Conservation (phyloP, 192 early-diverging fungal species). For the Coemansia sp. region DNA sequence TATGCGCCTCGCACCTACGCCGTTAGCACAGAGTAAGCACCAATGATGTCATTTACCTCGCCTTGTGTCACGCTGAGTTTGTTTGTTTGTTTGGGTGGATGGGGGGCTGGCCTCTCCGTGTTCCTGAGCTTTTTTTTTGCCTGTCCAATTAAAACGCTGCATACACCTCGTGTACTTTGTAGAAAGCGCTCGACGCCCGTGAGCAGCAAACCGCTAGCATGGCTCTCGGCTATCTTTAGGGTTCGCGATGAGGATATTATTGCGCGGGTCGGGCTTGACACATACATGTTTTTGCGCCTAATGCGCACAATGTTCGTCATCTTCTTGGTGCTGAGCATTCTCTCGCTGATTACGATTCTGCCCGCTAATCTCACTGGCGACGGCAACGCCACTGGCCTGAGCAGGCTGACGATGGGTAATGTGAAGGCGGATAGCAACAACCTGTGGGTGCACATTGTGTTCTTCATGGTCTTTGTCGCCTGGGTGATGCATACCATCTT, state of each 20-base stretch:
- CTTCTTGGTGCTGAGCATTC: slow-evolving; percentile 63
- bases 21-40: slow-evolving; percentile 43
- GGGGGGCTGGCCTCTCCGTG: too few relatives aligned
- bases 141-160: neutral
- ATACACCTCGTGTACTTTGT: neutral
- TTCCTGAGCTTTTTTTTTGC: neutral
- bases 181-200: slow-evolving; percentile 58
- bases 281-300: slow-evolving; percentile 78
- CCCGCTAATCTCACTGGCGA: slow-evolving; percentile 66
- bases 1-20: slow-evolving; percentile 73
- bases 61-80: neutral
- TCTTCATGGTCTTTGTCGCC: slow-evolving; percentile 52
- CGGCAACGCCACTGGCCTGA: slow-evolving; percentile 52
- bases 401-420: slow-evolving; percentile 69
- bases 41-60: neutral
- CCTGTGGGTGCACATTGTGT: slow-evolving; percentile 74
- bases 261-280: slow-evolving; percentile 65
- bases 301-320: slow-evolving; percentile 66
- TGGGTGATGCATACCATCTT: slow-evolving; percentile 61
- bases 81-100: neutral
- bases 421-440: slow-evolving; percentile 49
- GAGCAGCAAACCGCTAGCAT: slow-evolving; percentile 56
- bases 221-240: slow-evolving; percentile 58
- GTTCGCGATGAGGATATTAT: slow-evolving; percentile 59
- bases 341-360: slow-evolving; percentile 67